Evolutionary conservation across 495 filamentous ascomycete species (phyloP), one percentile per base, ranked within the genome.

Genomic region (Penicillium taxi): DNA sequence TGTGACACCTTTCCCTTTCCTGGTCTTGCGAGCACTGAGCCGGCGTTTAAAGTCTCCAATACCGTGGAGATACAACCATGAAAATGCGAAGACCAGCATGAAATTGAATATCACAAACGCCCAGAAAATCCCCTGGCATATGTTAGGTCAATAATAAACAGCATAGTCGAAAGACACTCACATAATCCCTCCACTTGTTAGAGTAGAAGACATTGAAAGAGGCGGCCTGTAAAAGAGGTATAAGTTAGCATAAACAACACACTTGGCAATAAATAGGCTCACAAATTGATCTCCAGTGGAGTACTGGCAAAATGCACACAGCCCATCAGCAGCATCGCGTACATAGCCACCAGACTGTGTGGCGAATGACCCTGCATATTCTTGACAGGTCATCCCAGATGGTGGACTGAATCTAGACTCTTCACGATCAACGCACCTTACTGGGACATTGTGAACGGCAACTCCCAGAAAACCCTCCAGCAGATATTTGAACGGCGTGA

Each of bases 251-350:
- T 11, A 12, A 4, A 17, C 11, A 25, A n/a, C 6, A 4, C 13
- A 12, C 29, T 8, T n/a, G 13, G 22, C 3, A n/a, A 24, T 19
- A 32, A 5, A 30, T 9, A 23, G 14, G 56, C 64, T 45, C 42
- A 79, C 59, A 42, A 74, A 85, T 27, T 74, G 62, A 43, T 74
- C 66, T 0, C 79, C 80, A 27, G 26, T 63, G 3, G 56, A 58
- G 47, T 73, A 82, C 41, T 74, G 70, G 43, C 82, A 86, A 36
- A 73, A 81, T n/a, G 64, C 51, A 45, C 82, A 86, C 11, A 67
- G 47, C 3, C 58, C 59, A 42, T 64, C 48, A 1, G 39, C 59
- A 8, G 53, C 61, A 17, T 66, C 61, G 25, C 61, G 50, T 1
- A 80, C 69, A 39, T 75, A 75, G 1, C 78, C 78, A 6, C 67